These are phyloP conservation scores for cucumber (Cucumis sativus) DNA, from an alignment of 306 rosid species.

Conservation along the genomic window Cucumber_9930_V3 NC_026658.2:2095001-2095500, in stretches of 20 bases:
- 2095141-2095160: conserved; percentile 80
- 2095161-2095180: conserved; percentile 71
- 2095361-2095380: conserved; percentile 34
- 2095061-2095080: neutral
- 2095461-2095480: neutral
- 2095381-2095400: neutral
- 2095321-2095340: conserved; percentile 72
- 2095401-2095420: neutral
- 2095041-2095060: neutral
- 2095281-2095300: neutral
- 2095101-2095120: neutral
- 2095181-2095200: conserved; percentile 73
- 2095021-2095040: neutral
- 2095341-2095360: conserved; percentile 53
- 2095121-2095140: conserved; percentile 38
- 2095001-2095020: neutral
- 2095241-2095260: conserved; percentile 20
- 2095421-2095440: neutral
- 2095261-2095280: neutral
- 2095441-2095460: neutral
- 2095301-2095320: conserved; percentile 41
- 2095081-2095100: neutral
- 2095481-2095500: neutral
- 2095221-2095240: conserved; percentile 57
- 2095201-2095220: conserved; percentile 81